Evolutionary conservation across 805 yeast species (phyloP).

Genomic region (Jamesozyma hellenica): DNA sequence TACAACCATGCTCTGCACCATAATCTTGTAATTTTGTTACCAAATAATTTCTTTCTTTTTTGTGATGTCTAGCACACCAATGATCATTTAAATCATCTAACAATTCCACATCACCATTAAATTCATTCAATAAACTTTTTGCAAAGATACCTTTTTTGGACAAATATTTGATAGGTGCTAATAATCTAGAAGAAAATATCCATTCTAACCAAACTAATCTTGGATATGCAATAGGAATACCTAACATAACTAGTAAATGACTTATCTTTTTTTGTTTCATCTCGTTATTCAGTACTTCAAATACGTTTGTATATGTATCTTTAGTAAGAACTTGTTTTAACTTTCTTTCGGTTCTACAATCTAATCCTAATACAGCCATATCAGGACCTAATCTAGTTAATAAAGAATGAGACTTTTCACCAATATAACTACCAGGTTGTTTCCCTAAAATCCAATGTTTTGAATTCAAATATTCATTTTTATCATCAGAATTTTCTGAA

Average conservation of each 20-base stretch:
- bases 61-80: slow-evolving; percentile 89
- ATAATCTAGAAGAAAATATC: slow-evolving; percentile 49
- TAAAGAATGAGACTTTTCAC: slow-evolving; percentile 54
- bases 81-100: slow-evolving; percentile 92
- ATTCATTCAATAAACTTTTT: slow-evolving; percentile 75
- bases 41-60: slow-evolving; percentile 68
- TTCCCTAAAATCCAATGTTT: slow-evolving; percentile 55
- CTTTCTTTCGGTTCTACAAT: slow-evolving; percentile 86
- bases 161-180: slow-evolving; percentile 54
- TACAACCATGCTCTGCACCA: slow-evolving; percentile 51
- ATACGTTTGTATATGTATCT: slow-evolving; percentile 50
- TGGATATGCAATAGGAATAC: slow-evolving; percentile 93
- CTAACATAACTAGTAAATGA: slow-evolving; percentile 75
- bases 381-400: slow-evolving; percentile 67
- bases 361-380: slow-evolving; percentile 68
- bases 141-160: slow-evolving; percentile 54
- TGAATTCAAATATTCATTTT: slow-evolving; percentile 31
- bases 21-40: slow-evolving; percentile 53
- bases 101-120: slow-evolving; percentile 85
- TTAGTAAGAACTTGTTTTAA: slow-evolving; percentile 44
- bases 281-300: slow-evolving; percentile 51
- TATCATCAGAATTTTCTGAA: slow-evolving; percentile 32
- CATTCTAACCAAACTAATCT: slow-evolving; percentile 85
- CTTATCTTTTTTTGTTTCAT: slow-evolving; percentile 44
- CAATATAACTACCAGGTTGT: slow-evolving; percentile 50